Conservation (phyloP, 1,284 basidiomycete genomes). For the Cryptococcus jaspeensis region DNA sequence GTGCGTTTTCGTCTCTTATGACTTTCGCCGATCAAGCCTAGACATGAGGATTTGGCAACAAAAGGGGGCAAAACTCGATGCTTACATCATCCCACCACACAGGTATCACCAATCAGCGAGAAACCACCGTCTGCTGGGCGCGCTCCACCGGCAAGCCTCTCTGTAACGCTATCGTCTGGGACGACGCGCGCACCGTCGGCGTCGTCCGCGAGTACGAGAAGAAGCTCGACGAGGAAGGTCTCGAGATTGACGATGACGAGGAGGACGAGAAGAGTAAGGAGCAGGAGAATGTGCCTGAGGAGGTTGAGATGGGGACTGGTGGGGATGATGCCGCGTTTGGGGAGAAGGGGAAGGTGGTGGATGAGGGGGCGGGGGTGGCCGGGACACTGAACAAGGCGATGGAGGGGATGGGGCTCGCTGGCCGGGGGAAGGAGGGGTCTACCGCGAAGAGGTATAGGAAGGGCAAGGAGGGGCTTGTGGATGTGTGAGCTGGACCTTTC, state of each 20-base stretch:
- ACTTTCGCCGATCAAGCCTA: neutral
- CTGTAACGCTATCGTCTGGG: slow-evolving; percentile 92
- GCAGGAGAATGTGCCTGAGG: slow-evolving; percentile 15
- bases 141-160: slow-evolving; percentile 82
- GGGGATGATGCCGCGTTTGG: slow-evolving; percentile 35
- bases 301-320: slow-evolving; percentile 30
- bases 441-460: slow-evolving; percentile 53
- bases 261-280: slow-evolving; percentile 20
- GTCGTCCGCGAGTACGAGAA: slow-evolving; percentile 75
- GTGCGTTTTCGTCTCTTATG: slow-evolving; percentile 53
- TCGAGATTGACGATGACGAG: slow-evolving; percentile 61
- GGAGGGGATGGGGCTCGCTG: slow-evolving; percentile 30
- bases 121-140: slow-evolving; percentile 95
- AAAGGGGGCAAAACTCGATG: too few relatives aligned
- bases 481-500: slow-evolving; percentile 59
- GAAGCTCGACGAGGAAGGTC: slow-evolving; percentile 69
- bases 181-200: slow-evolving; percentile 84
- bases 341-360: slow-evolving; percentile 31
- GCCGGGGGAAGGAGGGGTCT: slow-evolving; percentile 21
- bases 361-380: slow-evolving; percentile 11
- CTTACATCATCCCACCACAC: slow-evolving; percentile 2
- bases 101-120: slow-evolving; percentile 97
- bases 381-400: slow-evolving; percentile 24
- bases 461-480: slow-evolving; percentile 64
- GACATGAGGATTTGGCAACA: too few relatives aligned